Evolutionary conservation across 306 rosid species (phyloP).

Genomic region (Heteromeles arbutifolia): DNA sequence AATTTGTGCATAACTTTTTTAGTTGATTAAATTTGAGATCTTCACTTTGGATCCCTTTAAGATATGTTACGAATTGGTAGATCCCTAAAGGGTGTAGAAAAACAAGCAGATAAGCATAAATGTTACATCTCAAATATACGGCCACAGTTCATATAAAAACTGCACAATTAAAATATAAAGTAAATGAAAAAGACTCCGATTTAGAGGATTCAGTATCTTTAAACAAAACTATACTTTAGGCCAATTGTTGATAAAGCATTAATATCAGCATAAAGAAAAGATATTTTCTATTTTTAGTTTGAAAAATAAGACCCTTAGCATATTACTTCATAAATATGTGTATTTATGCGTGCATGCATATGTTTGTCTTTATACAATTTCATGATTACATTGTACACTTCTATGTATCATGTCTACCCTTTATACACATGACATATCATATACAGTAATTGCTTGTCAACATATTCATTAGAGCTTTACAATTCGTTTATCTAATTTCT

Average conservation of each 20-base stretch:
- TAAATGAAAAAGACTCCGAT: background rate
- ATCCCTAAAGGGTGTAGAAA: background rate
- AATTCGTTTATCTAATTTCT: background rate
- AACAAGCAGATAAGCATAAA: conserved; percentile 2
- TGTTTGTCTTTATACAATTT: background rate
- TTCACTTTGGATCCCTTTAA: too few species aligned
- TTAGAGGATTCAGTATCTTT: background rate
- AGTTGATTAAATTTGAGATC: too few species aligned
- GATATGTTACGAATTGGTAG: background rate
- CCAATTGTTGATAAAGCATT: background rate
- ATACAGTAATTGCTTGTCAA: background rate
- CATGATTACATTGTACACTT: background rate
- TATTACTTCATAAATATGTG: background rate
- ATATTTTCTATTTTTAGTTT: background rate
- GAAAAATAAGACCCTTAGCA: background rate
- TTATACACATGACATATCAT: background rate
- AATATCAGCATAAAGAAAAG: background rate
- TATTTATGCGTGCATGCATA: background rate
- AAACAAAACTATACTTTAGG: background rate
- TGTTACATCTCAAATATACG: background rate
- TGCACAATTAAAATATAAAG: background rate
- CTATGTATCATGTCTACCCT: background rate
- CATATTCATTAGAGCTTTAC: background rate
- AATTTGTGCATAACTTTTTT: too few species aligned
- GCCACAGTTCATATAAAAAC: conserved; percentile 11